These are phyloP conservation scores for Puccinellia tenuiflora DNA, from an alignment of 176 grass and related monocot species.

Conservation along the genomic window DNA sequence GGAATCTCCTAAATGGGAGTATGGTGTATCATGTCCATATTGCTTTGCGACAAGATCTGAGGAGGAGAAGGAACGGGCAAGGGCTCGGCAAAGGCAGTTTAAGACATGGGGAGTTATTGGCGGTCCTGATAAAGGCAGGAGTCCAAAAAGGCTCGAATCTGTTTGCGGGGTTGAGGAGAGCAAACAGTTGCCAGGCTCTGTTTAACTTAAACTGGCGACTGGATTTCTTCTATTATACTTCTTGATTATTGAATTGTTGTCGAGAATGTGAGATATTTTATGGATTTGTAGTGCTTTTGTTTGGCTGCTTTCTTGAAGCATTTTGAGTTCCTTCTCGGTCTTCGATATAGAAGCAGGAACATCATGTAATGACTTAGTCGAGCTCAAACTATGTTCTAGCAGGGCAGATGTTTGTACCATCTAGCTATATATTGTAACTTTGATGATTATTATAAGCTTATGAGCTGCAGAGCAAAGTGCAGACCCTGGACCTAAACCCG, in stretches of 20 bases:
- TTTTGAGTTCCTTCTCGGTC: background rate
- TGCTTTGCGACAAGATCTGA: slow-evolving; percentile 63
- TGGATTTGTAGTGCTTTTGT: background rate
- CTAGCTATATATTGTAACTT: slow-evolving; percentile 2
- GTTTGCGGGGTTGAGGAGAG: background rate
- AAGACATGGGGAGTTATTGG: slow-evolving; percentile 79
- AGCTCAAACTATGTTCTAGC: background rate
- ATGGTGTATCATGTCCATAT: slow-evolving; percentile 78
- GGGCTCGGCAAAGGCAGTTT: slow-evolving; percentile 79
- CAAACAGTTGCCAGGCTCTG: slow-evolving; percentile 7
- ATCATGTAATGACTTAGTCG: background rate
- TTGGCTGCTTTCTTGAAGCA: background rate
- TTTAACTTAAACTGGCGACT: background rate
- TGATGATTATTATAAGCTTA: background rate
- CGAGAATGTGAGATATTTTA: background rate
- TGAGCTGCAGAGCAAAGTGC: background rate
- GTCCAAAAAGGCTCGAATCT: background rate
- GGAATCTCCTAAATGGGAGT: slow-evolving; percentile 78
- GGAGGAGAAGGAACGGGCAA: slow-evolving; percentile 79
- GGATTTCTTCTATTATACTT: background rate
- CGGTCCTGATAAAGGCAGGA: slow-evolving; percentile 79
- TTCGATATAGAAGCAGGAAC: background rate
- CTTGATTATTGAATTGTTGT: background rate
- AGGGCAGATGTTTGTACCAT: background rate
- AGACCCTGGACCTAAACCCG: background rate